Conservation (phyloP, 495 filamentous ascomycete species). For the Lasiosphaeria ovina region DNA sequence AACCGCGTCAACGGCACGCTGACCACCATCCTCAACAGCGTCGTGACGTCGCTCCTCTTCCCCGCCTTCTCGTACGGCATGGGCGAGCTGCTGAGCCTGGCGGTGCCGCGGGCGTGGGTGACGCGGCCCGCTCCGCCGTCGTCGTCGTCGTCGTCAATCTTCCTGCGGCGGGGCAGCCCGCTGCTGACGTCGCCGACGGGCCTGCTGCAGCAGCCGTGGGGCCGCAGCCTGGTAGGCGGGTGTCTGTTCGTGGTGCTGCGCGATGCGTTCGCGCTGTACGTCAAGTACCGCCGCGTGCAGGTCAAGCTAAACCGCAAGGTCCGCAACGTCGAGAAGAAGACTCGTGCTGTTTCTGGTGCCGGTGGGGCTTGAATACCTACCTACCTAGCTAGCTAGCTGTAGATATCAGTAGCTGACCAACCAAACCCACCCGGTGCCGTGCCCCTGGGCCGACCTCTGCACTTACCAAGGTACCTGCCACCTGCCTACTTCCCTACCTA, state of each 20-base stretch:
- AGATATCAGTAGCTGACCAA: not conserved
- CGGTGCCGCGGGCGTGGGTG: conserved; percentile 64
- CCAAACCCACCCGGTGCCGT: not conserved
- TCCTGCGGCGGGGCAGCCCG: not conserved
- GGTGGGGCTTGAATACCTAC: too few relatives aligned
- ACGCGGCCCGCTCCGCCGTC: conserved; percentile 31
- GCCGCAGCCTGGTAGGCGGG: conserved; percentile 74
- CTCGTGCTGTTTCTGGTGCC: too few relatives aligned
- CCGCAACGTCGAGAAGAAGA: conserved; percentile 48
- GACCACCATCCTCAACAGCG: conserved; percentile 29
- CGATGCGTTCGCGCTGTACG: conserved; percentile 72
- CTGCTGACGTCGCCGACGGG: conserved; percentile 38
- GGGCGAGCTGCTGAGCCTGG: conserved; percentile 63
- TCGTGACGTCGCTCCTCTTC: conserved; percentile 40
- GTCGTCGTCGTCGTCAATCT: not conserved
- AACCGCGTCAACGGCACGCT: conserved; percentile 20
- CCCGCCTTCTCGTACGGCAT: conserved; percentile 50
- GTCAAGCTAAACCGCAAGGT: conserved; percentile 65
- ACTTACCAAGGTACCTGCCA: too few relatives aligned
- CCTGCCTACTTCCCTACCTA: too few relatives aligned
- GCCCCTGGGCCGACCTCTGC: too few relatives aligned
- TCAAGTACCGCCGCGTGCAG: conserved; percentile 69
- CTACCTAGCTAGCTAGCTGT: too few relatives aligned
- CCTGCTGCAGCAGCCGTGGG: conserved; percentile 72
- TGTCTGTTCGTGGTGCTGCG: conserved; percentile 76